Conservation (phyloP, 2,329 filamentous ascomycete species). For the Botrytis squamosa region DNA sequence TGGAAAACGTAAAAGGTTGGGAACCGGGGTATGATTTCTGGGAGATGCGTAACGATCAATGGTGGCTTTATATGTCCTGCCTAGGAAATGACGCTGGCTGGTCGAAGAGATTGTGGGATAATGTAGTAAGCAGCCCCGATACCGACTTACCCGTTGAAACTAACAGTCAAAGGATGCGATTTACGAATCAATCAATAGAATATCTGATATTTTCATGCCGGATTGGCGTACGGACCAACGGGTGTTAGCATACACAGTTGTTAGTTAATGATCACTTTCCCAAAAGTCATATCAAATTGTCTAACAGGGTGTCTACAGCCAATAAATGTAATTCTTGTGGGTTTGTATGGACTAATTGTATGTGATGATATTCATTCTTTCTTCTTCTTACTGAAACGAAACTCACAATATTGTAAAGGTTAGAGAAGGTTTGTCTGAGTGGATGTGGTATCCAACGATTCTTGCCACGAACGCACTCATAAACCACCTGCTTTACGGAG, state of each 20-base stretch:
- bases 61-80: conserved; percentile 18
- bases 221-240: neutral
- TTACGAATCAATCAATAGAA: neutral
- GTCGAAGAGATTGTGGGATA: neutral
- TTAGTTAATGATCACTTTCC: neutral
- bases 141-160: neutral
- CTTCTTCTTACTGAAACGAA: neutral
- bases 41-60: neutral
- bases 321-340: neutral
- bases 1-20: neutral
- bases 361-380: neutral
- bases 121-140: neutral
- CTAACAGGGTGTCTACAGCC: neutral
- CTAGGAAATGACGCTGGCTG: conserved; percentile 15
- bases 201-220: neutral
- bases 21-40: neutral
- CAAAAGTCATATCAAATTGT: neutral
- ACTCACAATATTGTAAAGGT: neutral
- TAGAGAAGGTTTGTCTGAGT: neutral
- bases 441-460: neutral
- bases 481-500: neutral
- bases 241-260: neutral
- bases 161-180: neutral
- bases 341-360: neutral
- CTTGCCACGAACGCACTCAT: neutral